phyloP scores from a whole-genome alignment of 1,139 yeast genomes.

The Yamadazyma aaseri region DNA sequence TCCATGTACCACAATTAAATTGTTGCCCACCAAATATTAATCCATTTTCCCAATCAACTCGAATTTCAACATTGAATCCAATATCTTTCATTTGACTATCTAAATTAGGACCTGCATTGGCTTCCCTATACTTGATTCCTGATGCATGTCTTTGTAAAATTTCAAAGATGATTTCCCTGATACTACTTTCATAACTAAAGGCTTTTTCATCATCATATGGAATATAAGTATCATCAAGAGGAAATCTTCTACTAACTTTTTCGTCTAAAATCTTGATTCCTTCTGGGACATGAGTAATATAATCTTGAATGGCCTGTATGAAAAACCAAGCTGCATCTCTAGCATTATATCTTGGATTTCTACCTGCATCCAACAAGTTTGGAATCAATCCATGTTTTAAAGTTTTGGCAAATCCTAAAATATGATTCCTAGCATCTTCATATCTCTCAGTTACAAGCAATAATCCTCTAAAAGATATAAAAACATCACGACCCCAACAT shows the following conservation, averaged over 20 bases:
- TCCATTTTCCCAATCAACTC: slow-evolving; percentile 89
- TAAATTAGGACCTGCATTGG: slow-evolving; percentile 86
- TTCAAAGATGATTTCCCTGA: slow-evolving; percentile 79
- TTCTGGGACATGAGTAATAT: slow-evolving; percentile 62
- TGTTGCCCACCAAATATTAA: slow-evolving; percentile 89
- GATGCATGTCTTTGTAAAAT: slow-evolving; percentile 81
- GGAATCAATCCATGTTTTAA: slow-evolving; percentile 95
- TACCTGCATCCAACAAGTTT: slow-evolving; percentile 85
- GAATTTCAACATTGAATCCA: slow-evolving; percentile 82
- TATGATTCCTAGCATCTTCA: slow-evolving; percentile 79
- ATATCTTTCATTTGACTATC: slow-evolving; percentile 92
- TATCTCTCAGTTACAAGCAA: slow-evolving; percentile 73
- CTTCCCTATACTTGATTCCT: slow-evolving; percentile 88
- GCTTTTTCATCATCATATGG: slow-evolving; percentile 71
- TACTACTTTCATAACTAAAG: slow-evolving; percentile 64
- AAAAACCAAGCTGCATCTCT: slow-evolving; percentile 98
- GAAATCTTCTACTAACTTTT: slow-evolving; percentile 79
- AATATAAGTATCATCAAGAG: slow-evolving; percentile 80
- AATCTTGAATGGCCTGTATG: slow-evolving; percentile 83
- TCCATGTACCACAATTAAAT: slow-evolving; percentile 97
- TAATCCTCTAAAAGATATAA: slow-evolving; percentile 81
- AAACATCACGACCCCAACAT: slow-evolving; percentile 98
- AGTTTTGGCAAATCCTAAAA: slow-evolving; percentile 85
- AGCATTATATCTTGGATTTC: slow-evolving; percentile 92
- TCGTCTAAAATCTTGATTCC: slow-evolving; percentile 69